Conservation (phyloP, 2,329 filamentous ascomycete species). For the Fusarium sp. region DNA sequence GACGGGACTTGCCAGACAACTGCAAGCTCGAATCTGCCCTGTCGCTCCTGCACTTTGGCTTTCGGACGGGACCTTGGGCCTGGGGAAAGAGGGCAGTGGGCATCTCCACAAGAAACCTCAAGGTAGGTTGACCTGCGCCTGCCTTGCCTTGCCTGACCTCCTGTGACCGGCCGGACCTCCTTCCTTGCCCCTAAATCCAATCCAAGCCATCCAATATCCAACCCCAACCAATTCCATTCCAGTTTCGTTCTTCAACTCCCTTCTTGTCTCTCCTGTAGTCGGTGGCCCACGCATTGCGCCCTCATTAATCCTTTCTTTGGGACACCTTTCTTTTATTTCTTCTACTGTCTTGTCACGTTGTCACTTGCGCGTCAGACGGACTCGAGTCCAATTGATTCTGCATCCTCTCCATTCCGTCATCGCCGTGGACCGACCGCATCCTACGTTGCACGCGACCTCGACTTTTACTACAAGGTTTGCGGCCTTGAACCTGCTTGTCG, state of each 20-base stretch:
- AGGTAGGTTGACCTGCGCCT: neutral
- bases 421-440: slow-evolving; percentile 32
- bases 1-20: slow-evolving; percentile 14
- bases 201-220: slow-evolving; percentile 35
- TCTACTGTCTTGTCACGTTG: neutral
- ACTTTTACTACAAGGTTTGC: slow-evolving; percentile 26
- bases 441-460: slow-evolving; percentile 34
- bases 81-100: slow-evolving; percentile 10
- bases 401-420: slow-evolving; percentile 1
- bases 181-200: slow-evolving; percentile 36
- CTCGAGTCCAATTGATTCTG: neutral
- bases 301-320: neutral
- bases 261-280: slow-evolving; percentile 25
- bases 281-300: slow-evolving; percentile 4
- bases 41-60: slow-evolving; percentile 1
- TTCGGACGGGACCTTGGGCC: neutral
- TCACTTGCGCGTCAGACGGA: slow-evolving; percentile 15
- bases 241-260: slow-evolving; percentile 23
- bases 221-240: slow-evolving; percentile 33
- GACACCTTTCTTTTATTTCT: slow-evolving; percentile 7
- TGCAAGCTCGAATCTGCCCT: slow-evolving; percentile 15
- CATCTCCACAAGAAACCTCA: slow-evolving; percentile 7
- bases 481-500: slow-evolving; percentile 10
- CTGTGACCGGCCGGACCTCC: slow-evolving; percentile 33
- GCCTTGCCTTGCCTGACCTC: neutral